A percentile compares a stretch with the other conserved stretches of the same genome.
Evolutionary conservation across 805 yeast genomes (phyloP).

Genomic region (Yamadazyma takamatsuzukensis): DNA sequence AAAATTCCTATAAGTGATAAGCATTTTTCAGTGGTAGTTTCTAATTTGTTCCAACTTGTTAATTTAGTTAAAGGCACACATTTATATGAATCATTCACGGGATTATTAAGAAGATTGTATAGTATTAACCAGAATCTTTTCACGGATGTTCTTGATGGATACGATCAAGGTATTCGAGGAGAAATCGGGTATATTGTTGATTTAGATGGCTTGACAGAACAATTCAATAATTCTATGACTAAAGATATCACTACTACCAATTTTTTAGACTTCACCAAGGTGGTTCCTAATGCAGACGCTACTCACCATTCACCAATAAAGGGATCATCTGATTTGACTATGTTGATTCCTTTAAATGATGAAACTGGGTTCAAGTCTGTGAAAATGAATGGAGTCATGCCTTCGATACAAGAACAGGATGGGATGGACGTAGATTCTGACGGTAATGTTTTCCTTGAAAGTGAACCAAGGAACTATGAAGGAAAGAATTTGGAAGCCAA

Average conservation of each 20-base stretch:
- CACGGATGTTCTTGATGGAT: slow-evolving; percentile 19
- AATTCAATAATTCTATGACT: slow-evolving; percentile 8
- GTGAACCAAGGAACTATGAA: too few species aligned
- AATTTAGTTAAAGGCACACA: slow-evolving; percentile 30
- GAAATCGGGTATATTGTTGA: slow-evolving; percentile 34
- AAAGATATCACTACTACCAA: slow-evolving; percentile 13
- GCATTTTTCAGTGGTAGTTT: slow-evolving; percentile 21
- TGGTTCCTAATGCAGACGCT: too few species aligned
- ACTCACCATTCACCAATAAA: slow-evolving; percentile 8
- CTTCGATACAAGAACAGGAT: slow-evolving; percentile 44
- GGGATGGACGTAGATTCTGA: slow-evolving; percentile 54
- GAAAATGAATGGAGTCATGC: too few species aligned
- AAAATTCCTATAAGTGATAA: slow-evolving; percentile 34
- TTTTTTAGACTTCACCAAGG: slow-evolving; percentile 29
- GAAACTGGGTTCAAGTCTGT: slow-evolving; percentile 11
- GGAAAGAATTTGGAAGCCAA: slow-evolving; percentile 39
- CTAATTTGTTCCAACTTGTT: slow-evolving; percentile 28
- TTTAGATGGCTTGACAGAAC: slow-evolving; percentile 19
- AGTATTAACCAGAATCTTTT: slow-evolving; percentile 26
- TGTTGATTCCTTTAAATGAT: slow-evolving; percentile 11
- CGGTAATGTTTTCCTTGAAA: background rate
- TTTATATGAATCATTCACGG: slow-evolving; percentile 18
- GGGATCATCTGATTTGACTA: slow-evolving; percentile 7
- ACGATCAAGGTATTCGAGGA: slow-evolving; percentile 20
- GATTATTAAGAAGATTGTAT: slow-evolving; percentile 24